Evolutionary conservation across 768 basidiomycete species (phyloP).

Genomic region (Trametopsis cervina): DNA sequence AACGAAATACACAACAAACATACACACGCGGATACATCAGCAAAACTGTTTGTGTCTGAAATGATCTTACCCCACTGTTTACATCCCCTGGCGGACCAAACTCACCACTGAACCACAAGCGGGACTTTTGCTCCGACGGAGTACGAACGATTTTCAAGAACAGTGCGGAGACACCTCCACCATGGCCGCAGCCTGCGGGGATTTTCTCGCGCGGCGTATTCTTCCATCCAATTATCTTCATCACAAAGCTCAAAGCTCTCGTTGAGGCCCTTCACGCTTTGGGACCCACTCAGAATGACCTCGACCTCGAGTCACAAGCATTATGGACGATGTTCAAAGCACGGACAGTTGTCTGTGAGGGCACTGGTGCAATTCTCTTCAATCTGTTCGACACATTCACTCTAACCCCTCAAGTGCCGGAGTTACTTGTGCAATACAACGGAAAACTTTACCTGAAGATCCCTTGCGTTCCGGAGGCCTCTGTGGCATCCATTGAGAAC

Average conservation of each 20-base stretch:
- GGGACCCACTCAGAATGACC: not conserved
- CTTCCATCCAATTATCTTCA: slow-evolving; percentile 8
- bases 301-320: not conserved
- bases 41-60: too few species aligned
- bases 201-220: slow-evolving; percentile 7
- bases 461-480: too few species aligned
- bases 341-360: not conserved
- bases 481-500: too few species aligned
- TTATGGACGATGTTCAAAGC: not conserved
- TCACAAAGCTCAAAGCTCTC: not conserved
- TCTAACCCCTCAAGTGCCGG: not conserved
- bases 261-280: not conserved
- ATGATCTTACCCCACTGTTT: too few species aligned
- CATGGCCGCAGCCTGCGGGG: slow-evolving; percentile 11
- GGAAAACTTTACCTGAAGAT: not conserved
- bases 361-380: not conserved
- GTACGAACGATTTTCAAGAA: not conserved
- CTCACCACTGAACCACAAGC: slow-evolving; percentile 9
- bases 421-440: not conserved
- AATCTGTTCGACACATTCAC: not conserved
- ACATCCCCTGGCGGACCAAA: slow-evolving; percentile 1
- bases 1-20: too few species aligned
- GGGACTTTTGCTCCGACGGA: slow-evolving; percentile 12
- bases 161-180: not conserved
- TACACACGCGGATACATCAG: too few species aligned